These are phyloP conservation scores for Vitis riparia DNA, from an alignment of 164 flowering plant genomes.

Conservation along the genomic window DNA sequence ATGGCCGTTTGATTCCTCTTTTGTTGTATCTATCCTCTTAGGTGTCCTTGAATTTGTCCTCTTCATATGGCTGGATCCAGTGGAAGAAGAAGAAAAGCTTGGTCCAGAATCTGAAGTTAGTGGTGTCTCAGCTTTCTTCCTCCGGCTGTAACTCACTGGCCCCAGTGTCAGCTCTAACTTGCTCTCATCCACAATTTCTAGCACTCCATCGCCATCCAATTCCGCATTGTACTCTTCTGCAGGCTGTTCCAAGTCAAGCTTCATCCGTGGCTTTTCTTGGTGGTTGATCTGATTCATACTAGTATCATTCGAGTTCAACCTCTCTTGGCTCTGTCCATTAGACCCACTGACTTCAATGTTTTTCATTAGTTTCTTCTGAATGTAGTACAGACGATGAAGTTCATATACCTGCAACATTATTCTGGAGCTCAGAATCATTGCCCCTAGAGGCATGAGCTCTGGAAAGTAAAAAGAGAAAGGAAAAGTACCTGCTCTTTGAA, in stretches of 20 bases:
- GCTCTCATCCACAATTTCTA: constrained; percentile 40
- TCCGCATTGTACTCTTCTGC: constrained; percentile 34
- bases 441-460: background rate
- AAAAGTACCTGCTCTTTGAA: constrained; percentile 78
- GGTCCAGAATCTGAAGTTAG: constrained; percentile 46
- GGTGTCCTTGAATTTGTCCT: constrained; percentile 13
- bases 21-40: constrained; percentile 9
- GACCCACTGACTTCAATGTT: constrained; percentile 24
- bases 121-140: constrained; percentile 34
- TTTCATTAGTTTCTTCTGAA: constrained; percentile 73
- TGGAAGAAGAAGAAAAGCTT: constrained; percentile 58
- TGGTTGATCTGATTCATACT: constrained; percentile 7
- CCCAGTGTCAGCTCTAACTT: constrained; percentile 76
- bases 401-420: constrained; percentile 55
- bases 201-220: constrained; percentile 17
- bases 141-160: constrained; percentile 37
- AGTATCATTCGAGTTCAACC: constrained; percentile 9
- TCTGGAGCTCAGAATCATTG: background rate
- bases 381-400: constrained; percentile 77
- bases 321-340: constrained; percentile 5
- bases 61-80: constrained; percentile 47
- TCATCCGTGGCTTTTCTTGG: constrained; percentile 16
- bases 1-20: constrained; percentile 16
- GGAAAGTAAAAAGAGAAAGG: background rate
- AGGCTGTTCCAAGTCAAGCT: constrained; percentile 51